These are phyloP conservation scores for Neolentinus lepideus DNA, from an alignment of 1,284 basidiomycete genomes.

Conservation along the genomic window DNA sequence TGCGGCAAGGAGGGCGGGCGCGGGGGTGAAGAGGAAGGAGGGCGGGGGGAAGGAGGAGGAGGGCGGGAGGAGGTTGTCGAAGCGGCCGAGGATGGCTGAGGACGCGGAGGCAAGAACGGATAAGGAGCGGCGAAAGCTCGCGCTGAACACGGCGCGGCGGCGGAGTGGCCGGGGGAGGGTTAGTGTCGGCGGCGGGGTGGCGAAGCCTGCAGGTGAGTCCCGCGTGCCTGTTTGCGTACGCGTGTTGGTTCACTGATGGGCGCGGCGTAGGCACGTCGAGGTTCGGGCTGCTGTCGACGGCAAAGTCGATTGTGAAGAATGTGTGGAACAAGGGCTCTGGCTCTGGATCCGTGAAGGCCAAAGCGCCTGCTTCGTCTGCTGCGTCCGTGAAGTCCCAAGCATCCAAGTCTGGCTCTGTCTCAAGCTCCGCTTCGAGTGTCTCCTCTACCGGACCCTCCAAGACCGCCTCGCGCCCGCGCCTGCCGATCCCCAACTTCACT, in stretches of 20 bases:
- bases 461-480: background rate
- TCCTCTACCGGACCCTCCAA: background rate
- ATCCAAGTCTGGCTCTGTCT: too few relatives aligned
- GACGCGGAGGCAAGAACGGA: constrained; percentile 20
- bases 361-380: background rate
- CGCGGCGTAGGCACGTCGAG: too few relatives aligned
- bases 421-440: background rate
- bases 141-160: constrained; percentile 53
- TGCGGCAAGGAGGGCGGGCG: constrained; percentile 16
- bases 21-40: constrained; percentile 34
- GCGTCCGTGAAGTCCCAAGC: too few relatives aligned
- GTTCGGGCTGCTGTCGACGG: constrained; percentile 30
- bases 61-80: constrained; percentile 23
- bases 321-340: constrained; percentile 19
- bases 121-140: constrained; percentile 53
- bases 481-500: background rate
- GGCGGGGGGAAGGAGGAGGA: constrained; percentile 24
- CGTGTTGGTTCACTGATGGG: too few relatives aligned
- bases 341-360: background rate
- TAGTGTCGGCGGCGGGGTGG: constrained; percentile 28
- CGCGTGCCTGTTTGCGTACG: too few relatives aligned
- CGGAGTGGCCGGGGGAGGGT: constrained; percentile 49
- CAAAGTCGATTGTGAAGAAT: constrained; percentile 30
- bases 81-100: constrained; percentile 33
- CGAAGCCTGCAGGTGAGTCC: constrained; percentile 8